Percentiles rank a stretch among this genome's conserved stretches.
Conservation (phyloP, 192 early-diverging fungal species). For the Geranomyces variabilis region DNA sequence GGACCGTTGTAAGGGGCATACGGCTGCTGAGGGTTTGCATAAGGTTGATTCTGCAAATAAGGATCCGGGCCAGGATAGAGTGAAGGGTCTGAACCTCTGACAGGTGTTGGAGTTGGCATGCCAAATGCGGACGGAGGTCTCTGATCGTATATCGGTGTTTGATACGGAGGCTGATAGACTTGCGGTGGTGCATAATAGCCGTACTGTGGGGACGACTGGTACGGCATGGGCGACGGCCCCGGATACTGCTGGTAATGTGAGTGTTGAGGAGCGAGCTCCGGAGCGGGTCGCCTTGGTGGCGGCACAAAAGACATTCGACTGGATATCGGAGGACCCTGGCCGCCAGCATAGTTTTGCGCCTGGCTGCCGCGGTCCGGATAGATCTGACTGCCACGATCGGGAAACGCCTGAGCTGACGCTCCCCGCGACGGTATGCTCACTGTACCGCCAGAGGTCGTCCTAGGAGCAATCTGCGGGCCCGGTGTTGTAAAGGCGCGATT, state of each 20-base stretch:
- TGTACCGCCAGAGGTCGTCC: conserved; percentile 7
- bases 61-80: neutral
- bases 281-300: conserved; percentile 23
- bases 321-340: neutral
- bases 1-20: neutral
- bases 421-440: conserved; percentile 34
- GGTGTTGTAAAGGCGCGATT: conserved; percentile 6
- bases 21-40: neutral
- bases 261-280: neutral
- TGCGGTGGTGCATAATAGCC: neutral
- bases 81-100: neutral
- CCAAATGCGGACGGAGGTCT: neutral
- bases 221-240: neutral
- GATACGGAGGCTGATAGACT: neutral
- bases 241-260: conserved; percentile 15
- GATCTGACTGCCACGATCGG: conserved; percentile 8
- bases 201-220: neutral
- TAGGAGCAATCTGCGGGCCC: conserved; percentile 15
- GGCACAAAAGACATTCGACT: conserved; percentile 26
- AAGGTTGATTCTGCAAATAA: neutral
- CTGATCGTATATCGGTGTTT: neutral
- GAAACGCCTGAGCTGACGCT: conserved; percentile 29
- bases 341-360: neutral
- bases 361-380: too few relatives aligned
- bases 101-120: neutral